Percentiles rank a stretch among this genome's conserved stretches.
Evolutionary conservation across 2,329 filamentous ascomycete genomes (phyloP).

Genomic region (Trichophyton schoenleinii): DNA sequence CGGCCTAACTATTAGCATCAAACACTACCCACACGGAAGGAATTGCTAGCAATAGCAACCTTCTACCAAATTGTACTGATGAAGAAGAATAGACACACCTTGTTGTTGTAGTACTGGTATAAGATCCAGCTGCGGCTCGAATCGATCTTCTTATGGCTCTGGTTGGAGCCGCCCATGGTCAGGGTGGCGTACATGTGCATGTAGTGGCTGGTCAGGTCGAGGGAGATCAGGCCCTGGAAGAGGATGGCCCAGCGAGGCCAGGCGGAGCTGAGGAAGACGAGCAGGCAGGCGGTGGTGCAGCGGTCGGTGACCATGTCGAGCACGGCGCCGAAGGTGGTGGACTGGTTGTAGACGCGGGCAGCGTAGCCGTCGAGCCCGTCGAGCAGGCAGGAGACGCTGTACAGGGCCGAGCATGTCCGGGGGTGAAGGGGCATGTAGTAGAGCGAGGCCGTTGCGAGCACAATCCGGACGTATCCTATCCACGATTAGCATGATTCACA

Average conservation of each 20-base stretch:
- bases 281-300: slow-evolving; percentile 86
- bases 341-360: slow-evolving; percentile 77
- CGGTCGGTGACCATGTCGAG: slow-evolving; percentile 98
- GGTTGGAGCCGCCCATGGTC: slow-evolving; percentile 65
- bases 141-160: slow-evolving; percentile 89
- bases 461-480: slow-evolving; percentile 61
- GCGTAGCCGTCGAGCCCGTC: slow-evolving; percentile 91
- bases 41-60: not conserved
- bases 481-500: not conserved
- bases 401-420: slow-evolving; percentile 75
- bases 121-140: slow-evolving; percentile 76
- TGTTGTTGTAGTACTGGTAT: slow-evolving; percentile 95
- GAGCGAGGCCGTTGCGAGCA: slow-evolving; percentile 76
- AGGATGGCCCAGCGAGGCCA: slow-evolving; percentile 89
- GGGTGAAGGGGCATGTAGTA: slow-evolving; percentile 99
- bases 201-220: slow-evolving; percentile 93
- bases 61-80: too few relatives aligned
- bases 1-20: slow-evolving; percentile 45
- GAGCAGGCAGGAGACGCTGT: slow-evolving; percentile 86
- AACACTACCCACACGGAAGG: not conserved
- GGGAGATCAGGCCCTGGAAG: slow-evolving; percentile 83
- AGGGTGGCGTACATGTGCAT: slow-evolving; percentile 98
- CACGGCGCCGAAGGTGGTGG: slow-evolving; percentile 88
- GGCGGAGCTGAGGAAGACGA: slow-evolving; percentile 87
- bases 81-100: slow-evolving; percentile 41